Evolutionary conservation across 2,329 filamentous ascomycete genomes (phyloP).

Genomic region (Ceratocystiopsis brevicomis): DNA sequence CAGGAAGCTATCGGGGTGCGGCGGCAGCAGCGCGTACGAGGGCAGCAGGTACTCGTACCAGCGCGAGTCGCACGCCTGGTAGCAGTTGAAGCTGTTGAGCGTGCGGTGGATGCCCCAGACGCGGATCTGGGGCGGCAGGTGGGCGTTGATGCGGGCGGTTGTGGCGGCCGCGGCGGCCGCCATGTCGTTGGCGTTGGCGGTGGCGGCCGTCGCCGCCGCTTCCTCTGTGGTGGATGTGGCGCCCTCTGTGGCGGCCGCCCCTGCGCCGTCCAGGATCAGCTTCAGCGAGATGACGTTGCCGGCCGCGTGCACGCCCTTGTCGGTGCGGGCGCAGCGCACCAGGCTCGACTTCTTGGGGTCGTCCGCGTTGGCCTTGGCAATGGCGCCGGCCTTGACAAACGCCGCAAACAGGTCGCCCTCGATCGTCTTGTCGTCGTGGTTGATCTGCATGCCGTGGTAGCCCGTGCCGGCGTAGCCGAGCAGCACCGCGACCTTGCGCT

Average conservation of each 20-base stretch:
- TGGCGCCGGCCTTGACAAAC: conserved; percentile 77
- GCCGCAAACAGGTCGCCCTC: conserved; percentile 89
- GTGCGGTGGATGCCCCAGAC: conserved; percentile 88
- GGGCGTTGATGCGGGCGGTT: conserved; percentile 57
- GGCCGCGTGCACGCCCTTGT: conserved; percentile 93
- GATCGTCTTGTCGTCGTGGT: conserved; percentile 69
- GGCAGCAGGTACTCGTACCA: conserved; percentile 97
- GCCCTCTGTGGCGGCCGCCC: no score
- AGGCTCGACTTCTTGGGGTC: conserved; percentile 94
- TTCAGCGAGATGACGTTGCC: conserved; percentile 92
- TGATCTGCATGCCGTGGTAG: conserved; percentile 94
- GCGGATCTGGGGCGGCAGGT: conserved; percentile 73
- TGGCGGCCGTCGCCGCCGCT: no score
- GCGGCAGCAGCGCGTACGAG: conserved; percentile 78
- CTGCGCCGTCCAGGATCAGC: conserved; percentile 88
- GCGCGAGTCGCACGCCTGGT: conserved; percentile 82
- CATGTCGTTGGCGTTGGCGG: conserved; percentile 50
- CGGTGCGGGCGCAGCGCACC: conserved; percentile 82
- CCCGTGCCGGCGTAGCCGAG: conserved; percentile 92
- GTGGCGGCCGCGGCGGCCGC: conserved; percentile 17
- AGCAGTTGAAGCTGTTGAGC: conserved; percentile 82
- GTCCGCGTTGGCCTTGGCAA: conserved; percentile 90
- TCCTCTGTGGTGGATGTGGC: no score
- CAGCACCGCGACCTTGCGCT: conserved; percentile 90
- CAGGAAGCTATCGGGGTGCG: conserved; percentile 72